Evolutionary conservation across 2,329 filamentous ascomycete species (phyloP), one percentile per base, ranked within the genome.

Genomic region (Ophiocordyceps camponoti-saundersi): DNA sequence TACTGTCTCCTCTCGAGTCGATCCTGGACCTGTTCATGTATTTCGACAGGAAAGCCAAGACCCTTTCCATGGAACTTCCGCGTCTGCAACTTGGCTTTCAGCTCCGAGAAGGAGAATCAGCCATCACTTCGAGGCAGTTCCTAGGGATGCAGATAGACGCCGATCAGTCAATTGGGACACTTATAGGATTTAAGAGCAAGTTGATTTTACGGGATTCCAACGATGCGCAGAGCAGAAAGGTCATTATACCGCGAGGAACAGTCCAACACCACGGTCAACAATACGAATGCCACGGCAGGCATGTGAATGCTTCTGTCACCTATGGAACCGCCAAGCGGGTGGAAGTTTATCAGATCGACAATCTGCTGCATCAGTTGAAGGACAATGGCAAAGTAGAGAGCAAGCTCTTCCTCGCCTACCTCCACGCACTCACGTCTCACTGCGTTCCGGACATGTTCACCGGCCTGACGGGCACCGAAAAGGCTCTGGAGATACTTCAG

Each of bases 371-470:
- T 0, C 61, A 69, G 3, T 53, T 83, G 0, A 49, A 64, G 0
- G 72, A 73, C 18, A 73, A 69, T 50, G 70, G 69, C 0, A 70
- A 60, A 13, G 44, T 78, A 0, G 63, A 68, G 12, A 74, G 71
- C 55, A 74, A 71, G 46, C 58, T 82, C 0, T 65, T 68, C 18
- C 58, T 76, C 0, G 61, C 61, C 10, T 71, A 72, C 26, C 56
- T 80, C 0, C 75, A 80, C 50, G 73, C 69, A 0, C 48, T 77
- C 0, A 80, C 76, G 0, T 72, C 74, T 0, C 65, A 67, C 44
- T 72, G 64, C 23, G 56, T 76, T 0, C 67, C 69, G 0, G 75
- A 80, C 51, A 59, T 57, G 0, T 59, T 79, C 0, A 73, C 68
- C 0, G 44, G 53, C 0, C 56, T 58, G 6, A 80, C 73, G 0